phyloP scores from a whole-genome alignment of 179 eudicot species.

The Silene coronaria region DNA sequence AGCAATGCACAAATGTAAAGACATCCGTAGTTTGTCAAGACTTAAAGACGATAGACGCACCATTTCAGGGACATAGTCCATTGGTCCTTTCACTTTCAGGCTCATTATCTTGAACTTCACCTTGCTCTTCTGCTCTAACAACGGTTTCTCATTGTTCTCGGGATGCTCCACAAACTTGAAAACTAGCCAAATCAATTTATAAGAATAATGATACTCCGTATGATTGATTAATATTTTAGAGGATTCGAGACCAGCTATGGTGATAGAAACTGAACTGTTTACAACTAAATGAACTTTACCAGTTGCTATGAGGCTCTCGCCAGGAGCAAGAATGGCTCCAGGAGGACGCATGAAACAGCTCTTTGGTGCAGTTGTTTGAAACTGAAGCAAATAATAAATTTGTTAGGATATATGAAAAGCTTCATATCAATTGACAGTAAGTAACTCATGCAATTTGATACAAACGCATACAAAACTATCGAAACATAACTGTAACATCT shows the following conservation, averaged over 20 bases:
- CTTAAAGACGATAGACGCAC: constrained; percentile 36
- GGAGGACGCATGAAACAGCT: constrained; percentile 92
- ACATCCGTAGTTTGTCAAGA: background rate
- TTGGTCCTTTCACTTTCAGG: constrained; percentile 77
- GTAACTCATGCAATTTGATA: background rate
- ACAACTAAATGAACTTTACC: constrained; percentile 33
- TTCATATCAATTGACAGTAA: background rate
- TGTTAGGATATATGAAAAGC: background rate
- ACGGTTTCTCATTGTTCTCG: constrained; percentile 71
- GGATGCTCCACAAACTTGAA: constrained; percentile 93
- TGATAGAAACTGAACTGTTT: background rate
- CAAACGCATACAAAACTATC: too few relatives aligned
- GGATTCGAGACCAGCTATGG: background rate
- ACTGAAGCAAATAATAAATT: constrained; percentile 34
- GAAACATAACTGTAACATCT: too few relatives aligned
- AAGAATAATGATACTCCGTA: background rate
- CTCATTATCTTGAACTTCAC: constrained; percentile 96
- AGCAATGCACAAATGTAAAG: background rate
- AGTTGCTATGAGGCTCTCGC: constrained; percentile 78
- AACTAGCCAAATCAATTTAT: constrained; percentile 37
- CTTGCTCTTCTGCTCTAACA: constrained; percentile 59
- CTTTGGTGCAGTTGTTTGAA: constrained; percentile 94
- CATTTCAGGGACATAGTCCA: constrained; percentile 83
- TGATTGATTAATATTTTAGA: background rate
- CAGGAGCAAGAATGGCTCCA: constrained; percentile 81